These are phyloP conservation scores for Beta lomatogona DNA, from an alignment of 179 eudicot species.

Conservation along the genomic window DNA sequence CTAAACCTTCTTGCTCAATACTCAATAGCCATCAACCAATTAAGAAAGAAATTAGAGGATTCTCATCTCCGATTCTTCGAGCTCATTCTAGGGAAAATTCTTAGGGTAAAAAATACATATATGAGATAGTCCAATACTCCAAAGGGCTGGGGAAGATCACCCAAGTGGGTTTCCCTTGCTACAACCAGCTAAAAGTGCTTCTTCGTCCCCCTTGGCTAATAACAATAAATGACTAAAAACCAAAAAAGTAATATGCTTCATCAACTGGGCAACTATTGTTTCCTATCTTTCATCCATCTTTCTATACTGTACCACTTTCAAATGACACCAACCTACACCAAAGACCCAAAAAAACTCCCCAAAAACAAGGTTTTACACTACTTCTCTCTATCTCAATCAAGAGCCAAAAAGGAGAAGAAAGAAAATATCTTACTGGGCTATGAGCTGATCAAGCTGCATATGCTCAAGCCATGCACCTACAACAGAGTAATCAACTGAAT, in stretches of 20 bases:
- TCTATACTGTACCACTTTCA: constrained; percentile 6
- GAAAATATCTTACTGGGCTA: constrained; percentile 31
- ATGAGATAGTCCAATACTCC: constrained; percentile 26
- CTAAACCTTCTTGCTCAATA: not conserved
- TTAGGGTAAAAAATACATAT: not conserved
- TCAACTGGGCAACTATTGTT: constrained; percentile 1
- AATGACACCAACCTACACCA: not conserved
- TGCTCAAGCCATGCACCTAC: constrained; percentile 68
- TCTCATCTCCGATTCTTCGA: constrained; percentile 2
- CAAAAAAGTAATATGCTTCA: constrained; percentile 1
- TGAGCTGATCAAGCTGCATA: constrained; percentile 64
- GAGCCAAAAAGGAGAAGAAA: constrained; percentile 14
- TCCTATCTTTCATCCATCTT: constrained; percentile 11
- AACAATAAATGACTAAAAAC: constrained; percentile 12
- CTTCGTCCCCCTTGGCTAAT: constrained; percentile 15
- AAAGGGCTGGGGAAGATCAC: constrained; percentile 8
- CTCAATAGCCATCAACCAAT: not conserved
- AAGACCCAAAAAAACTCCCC: not conserved
- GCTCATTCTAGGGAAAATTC: not conserved
- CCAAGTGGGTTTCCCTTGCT: constrained; percentile 10
- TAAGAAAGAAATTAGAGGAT: not conserved
- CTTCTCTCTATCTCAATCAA: constrained; percentile 14
- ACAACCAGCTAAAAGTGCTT: constrained; percentile 12
- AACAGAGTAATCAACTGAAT: constrained; percentile 50
- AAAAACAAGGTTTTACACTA: constrained; percentile 21